A percentile compares a stretch with the other conserved stretches of the same genome.
phyloP scores from a whole-genome alignment of 768 basidiomycete genomes.

The Coprinopsis sp. region DNA sequence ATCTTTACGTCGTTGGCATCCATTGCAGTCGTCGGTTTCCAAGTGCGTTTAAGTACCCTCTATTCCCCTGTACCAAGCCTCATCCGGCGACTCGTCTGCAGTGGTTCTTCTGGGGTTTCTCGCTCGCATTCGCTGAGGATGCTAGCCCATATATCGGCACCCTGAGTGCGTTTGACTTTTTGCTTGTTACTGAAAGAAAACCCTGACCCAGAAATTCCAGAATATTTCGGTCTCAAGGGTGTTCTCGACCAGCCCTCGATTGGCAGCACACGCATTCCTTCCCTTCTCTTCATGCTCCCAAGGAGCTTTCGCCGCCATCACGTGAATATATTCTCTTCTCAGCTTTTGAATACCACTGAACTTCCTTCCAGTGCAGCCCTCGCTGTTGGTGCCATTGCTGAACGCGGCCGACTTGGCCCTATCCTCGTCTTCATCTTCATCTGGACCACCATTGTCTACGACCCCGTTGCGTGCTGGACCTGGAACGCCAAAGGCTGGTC shows the following conservation, averaged over 20 bases:
- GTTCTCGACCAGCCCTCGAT: slow-evolving; percentile 74
- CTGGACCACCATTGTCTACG: slow-evolving; percentile 88
- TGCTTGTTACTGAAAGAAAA: too few relatives aligned
- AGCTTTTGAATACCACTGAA: slow-evolving; percentile 10
- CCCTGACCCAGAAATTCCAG: slow-evolving; percentile 28
- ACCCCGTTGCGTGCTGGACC: slow-evolving; percentile 94
- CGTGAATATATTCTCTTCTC: slow-evolving; percentile 39
- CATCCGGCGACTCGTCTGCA: slow-evolving; percentile 29
- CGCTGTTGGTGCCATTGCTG: slow-evolving; percentile 89
- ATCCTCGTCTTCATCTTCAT: slow-evolving; percentile 84
- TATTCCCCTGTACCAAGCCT: slow-evolving; percentile 3
- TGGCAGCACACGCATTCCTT: slow-evolving; percentile 66
- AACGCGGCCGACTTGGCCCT: slow-evolving; percentile 82
- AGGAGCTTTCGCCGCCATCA: slow-evolving; percentile 87
- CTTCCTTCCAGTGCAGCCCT: slow-evolving; percentile 62
- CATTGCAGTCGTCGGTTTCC: slow-evolving; percentile 77
- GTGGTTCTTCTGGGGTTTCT: slow-evolving; percentile 99
- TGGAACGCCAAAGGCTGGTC: slow-evolving; percentile 86
- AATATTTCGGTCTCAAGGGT: slow-evolving; percentile 76
- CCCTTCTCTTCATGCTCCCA: slow-evolving; percentile 77
- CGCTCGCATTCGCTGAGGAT: slow-evolving; percentile 82
- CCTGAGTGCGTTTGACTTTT: slow-evolving; percentile 49
- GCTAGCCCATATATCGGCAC: slow-evolving; percentile 79
- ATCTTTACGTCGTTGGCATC: slow-evolving; percentile 71
- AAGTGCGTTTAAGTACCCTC: slow-evolving; percentile 43